Evolutionary conservation across 495 filamentous ascomycete genomes (phyloP).

Genomic region (Jackrogersella minutella): DNA sequence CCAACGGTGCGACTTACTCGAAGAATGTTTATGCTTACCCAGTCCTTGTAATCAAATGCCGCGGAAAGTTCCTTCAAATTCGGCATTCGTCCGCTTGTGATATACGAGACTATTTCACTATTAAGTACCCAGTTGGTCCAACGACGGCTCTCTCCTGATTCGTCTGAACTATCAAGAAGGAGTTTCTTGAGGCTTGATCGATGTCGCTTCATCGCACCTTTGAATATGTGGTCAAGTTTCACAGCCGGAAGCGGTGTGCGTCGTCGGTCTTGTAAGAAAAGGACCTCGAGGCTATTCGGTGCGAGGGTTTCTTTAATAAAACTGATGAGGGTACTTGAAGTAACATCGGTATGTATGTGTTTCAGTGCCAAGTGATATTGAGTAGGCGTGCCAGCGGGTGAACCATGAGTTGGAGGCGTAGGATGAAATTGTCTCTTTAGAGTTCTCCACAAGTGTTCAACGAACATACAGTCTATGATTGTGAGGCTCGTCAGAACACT

Average conservation of each 20-base stretch:
- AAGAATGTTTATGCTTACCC: slow-evolving; percentile 65
- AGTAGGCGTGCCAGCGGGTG: slow-evolving; percentile 42
- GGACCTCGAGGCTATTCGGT: slow-evolving; percentile 83
- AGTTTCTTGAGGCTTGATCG: slow-evolving; percentile 76
- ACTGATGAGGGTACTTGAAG: slow-evolving; percentile 77
- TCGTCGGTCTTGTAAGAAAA: slow-evolving; percentile 82
- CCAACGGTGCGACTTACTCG: not conserved
- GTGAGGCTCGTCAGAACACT: slow-evolving; percentile 78
- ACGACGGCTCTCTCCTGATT: slow-evolving; percentile 53
- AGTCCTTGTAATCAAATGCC: slow-evolving; percentile 81
- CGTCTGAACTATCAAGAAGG: slow-evolving; percentile 76
- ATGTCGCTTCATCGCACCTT: slow-evolving; percentile 76
- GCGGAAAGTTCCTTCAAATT: slow-evolving; percentile 79
- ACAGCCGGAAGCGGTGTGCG: slow-evolving; percentile 63
- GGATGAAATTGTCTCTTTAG: slow-evolving; percentile 78
- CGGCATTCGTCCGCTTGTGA: slow-evolving; percentile 84
- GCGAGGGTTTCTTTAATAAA: slow-evolving; percentile 87
- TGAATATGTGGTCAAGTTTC: slow-evolving; percentile 77
- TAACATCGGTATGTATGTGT: slow-evolving; percentile 81
- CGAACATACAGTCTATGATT: slow-evolving; percentile 77
- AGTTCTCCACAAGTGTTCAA: slow-evolving; percentile 83
- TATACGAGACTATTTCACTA: slow-evolving; percentile 75
- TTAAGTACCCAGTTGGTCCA: slow-evolving; percentile 82
- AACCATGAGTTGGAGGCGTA: slow-evolving; percentile 39
- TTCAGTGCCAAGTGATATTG: slow-evolving; percentile 80